phyloP scores from a whole-genome alignment of 2,329 filamentous ascomycete genomes.

The Herpomyces periplanetae region DNA sequence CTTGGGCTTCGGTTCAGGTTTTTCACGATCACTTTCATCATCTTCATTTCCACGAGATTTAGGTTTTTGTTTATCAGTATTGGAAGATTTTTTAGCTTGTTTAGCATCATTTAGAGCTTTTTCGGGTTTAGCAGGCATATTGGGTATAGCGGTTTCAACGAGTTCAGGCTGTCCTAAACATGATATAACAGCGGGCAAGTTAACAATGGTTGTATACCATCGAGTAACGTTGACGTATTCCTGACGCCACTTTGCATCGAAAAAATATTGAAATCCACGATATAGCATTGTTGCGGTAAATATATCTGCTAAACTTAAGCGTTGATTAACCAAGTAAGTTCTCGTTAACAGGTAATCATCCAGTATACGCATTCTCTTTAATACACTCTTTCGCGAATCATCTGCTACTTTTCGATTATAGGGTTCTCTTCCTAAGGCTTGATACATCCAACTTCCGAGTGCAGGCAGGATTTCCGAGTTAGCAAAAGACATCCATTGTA shows the following conservation, averaged over 20 bases:
- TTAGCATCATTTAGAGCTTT: slow-evolving; percentile 12
- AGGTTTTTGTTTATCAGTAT: slow-evolving; percentile 12
- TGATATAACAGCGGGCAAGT: slow-evolving; percentile 59
- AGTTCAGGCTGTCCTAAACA: slow-evolving; percentile 35
- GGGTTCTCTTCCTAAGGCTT: slow-evolving; percentile 33
- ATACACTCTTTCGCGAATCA: slow-evolving; percentile 25
- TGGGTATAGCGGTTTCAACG: slow-evolving; percentile 39
- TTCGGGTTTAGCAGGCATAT: slow-evolving; percentile 31
- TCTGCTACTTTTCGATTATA: slow-evolving; percentile 98
- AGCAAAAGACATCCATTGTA: slow-evolving; percentile 91
- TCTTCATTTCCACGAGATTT: slow-evolving; percentile 12
- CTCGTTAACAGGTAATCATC: slow-evolving; percentile 64
- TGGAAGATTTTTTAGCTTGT: slow-evolving; percentile 17
- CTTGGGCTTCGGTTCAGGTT: slow-evolving; percentile 50
- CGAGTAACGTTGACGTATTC: slow-evolving; percentile 51
- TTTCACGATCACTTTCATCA: slow-evolving; percentile 19
- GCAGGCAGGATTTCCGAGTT: slow-evolving; percentile 44
- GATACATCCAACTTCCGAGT: slow-evolving; percentile 45
- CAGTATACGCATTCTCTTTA: slow-evolving; percentile 26
- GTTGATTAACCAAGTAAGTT: slow-evolving; percentile 93
- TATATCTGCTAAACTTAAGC: slow-evolving; percentile 77
- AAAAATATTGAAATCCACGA: slow-evolving; percentile 73
- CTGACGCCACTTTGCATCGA: slow-evolving; percentile 54
- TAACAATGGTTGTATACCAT: slow-evolving; percentile 78
- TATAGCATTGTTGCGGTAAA: slow-evolving; percentile 38